phyloP scores from a whole-genome alignment of 768 basidiomycete genomes.

The Hericium alpestre region DNA sequence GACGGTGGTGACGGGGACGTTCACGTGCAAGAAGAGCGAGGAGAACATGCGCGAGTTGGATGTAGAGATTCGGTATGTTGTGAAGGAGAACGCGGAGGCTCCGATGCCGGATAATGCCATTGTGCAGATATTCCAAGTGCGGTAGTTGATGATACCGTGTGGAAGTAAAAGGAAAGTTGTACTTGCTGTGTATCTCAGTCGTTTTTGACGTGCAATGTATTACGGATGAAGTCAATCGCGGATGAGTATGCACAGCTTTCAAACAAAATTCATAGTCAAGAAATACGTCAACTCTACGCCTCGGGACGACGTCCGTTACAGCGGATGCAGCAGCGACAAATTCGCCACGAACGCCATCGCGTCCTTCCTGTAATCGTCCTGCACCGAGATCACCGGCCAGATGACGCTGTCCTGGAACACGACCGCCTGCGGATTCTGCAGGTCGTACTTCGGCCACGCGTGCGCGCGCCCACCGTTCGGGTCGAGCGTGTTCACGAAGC shows the following conservation, averaged over 20 bases:
- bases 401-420: conserved; percentile 2
- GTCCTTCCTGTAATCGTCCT: conserved; percentile 8
- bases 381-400: conserved; percentile 1
- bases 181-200: no score
- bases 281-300: no score
- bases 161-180: no score
- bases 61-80: conserved; percentile 74
- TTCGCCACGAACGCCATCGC: conserved; percentile 5
- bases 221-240: no score
- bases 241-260: no score
- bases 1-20: conserved; percentile 64
- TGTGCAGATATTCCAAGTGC: conserved; percentile 73
- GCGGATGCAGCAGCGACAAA: conserved; percentile 8
- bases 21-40: conserved; percentile 72
- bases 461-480: conserved; percentile 6
- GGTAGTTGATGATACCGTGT: conserved; percentile 25
- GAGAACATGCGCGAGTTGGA: conserved; percentile 81
- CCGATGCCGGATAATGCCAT: conserved; percentile 31
- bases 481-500: conserved; percentile 9
- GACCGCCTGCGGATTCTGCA: conserved; percentile 4
- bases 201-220: no score
- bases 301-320: not conserved
- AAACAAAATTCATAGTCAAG: no score
- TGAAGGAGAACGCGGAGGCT: conserved; percentile 30
- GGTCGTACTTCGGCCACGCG: conserved; percentile 9